Evolutionary conservation across 805 yeast genomes (phyloP).

Genomic region (Teunomyces cretensis): DNA sequence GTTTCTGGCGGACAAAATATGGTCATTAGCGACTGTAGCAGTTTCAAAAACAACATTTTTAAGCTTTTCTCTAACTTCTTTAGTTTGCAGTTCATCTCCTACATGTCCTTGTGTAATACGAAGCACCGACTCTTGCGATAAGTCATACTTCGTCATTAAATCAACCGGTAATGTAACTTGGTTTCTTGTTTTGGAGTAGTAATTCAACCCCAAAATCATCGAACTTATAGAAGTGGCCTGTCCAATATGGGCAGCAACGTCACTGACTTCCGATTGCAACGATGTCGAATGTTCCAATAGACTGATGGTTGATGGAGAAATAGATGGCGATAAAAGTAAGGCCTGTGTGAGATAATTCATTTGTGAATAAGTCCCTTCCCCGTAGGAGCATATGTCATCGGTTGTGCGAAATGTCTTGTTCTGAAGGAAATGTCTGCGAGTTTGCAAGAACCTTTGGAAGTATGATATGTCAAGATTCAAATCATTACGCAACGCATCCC

Average conservation of each 20-base stretch:
- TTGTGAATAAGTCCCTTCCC: slow-evolving; percentile 79
- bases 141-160: slow-evolving; percentile 47
- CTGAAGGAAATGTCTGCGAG: slow-evolving; percentile 54
- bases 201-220: slow-evolving; percentile 57
- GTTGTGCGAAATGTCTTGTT: slow-evolving; percentile 46
- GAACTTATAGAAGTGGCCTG: slow-evolving; percentile 75
- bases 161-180: slow-evolving; percentile 65
- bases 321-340: slow-evolving; percentile 52
- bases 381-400: slow-evolving; percentile 67
- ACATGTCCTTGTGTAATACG: slow-evolving; percentile 47
- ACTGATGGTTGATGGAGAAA: slow-evolving; percentile 55
- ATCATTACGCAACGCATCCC: slow-evolving; percentile 50
- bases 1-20: slow-evolving; percentile 64
- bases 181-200: slow-evolving; percentile 51
- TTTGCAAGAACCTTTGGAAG: slow-evolving; percentile 59
- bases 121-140: slow-evolving; percentile 66
- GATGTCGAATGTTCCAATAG: slow-evolving; percentile 46
- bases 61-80: slow-evolving; percentile 35
- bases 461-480: slow-evolving; percentile 51
- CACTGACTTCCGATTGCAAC: slow-evolving; percentile 49
- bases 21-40: slow-evolving; percentile 79
- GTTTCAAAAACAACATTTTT: slow-evolving; percentile 65
- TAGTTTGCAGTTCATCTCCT: slow-evolving; percentile 19
- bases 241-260: slow-evolving; percentile 77
- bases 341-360: slow-evolving; percentile 66